Evolutionary conservation across 768 basidiomycete species (phyloP).

Genomic region (Hydnomerulius pinastri): DNA sequence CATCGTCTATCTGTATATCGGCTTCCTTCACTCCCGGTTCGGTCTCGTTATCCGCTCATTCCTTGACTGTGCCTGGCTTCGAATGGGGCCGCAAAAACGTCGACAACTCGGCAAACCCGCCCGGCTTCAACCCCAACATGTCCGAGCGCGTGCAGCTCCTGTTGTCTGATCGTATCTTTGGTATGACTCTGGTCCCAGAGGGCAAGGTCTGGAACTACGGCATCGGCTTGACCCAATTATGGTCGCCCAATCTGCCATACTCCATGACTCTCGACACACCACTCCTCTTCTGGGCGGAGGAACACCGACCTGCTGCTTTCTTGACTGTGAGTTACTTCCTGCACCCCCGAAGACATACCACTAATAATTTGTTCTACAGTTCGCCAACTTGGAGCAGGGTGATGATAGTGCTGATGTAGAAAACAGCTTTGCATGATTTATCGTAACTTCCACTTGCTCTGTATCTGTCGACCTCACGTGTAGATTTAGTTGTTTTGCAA

Average conservation of each 20-base stretch:
- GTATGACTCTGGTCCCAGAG: constrained; percentile 93
- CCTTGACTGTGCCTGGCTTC: constrained; percentile 87
- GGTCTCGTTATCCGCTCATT: constrained; percentile 92
- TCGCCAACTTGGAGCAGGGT: constrained; percentile 85
- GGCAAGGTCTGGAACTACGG: constrained; percentile 98
- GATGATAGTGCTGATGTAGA: constrained; percentile 96
- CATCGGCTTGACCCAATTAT: constrained; percentile 88
- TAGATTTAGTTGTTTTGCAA: constrained; percentile 17
- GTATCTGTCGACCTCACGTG: constrained; percentile 2
- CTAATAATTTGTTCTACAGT: constrained; percentile 44
- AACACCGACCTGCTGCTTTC: constrained; percentile 93
- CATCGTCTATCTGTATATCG: constrained; percentile 90
- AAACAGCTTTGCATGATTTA: constrained; percentile 81
- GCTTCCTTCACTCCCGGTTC: constrained; percentile 98
- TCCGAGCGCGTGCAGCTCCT: constrained; percentile 93
- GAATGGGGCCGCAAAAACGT: constrained; percentile 97
- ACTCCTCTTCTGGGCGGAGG: constrained; percentile 92
- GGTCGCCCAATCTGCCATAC: constrained; percentile 81
- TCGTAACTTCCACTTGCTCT: constrained; percentile 9
- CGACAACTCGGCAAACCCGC: constrained; percentile 82
- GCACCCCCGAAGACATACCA: background rate
- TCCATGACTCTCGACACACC: constrained; percentile 91
- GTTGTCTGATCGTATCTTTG: constrained; percentile 92
- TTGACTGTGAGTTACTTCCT: constrained; percentile 62
- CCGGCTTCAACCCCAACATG: constrained; percentile 98